Conservation (phyloP, 495 filamentous ascomycete species). For the Aspergillus mulundensis region DNA sequence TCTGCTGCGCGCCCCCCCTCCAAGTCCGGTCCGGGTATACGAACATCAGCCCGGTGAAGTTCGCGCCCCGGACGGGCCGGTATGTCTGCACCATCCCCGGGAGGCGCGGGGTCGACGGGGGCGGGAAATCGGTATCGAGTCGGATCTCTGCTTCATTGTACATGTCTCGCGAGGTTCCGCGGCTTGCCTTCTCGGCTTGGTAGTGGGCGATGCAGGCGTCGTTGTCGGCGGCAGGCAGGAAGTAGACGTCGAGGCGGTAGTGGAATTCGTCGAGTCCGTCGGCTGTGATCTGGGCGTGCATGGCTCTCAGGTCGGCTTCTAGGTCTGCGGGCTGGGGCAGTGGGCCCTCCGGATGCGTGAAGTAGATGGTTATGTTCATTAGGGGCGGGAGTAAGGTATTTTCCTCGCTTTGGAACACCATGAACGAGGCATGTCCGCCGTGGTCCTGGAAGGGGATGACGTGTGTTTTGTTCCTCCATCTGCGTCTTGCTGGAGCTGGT, state of each 20-base stretch:
- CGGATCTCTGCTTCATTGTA: not conserved
- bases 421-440: not conserved
- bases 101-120: constrained; percentile 1
- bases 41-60: not conserved
- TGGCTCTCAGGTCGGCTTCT: constrained; percentile 1
- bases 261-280: not conserved
- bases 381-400: not conserved
- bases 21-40: not conserved
- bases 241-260: constrained; percentile 4
- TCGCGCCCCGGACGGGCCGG: not conserved
- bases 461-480: not conserved
- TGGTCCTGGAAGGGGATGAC: constrained; percentile 8
- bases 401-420: constrained; percentile 5
- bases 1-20: not conserved
- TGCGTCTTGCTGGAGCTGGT: not conserved
- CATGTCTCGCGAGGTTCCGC: not conserved
- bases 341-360: constrained; percentile 1
- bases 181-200: constrained; percentile 1
- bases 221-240: not conserved
- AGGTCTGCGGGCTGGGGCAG: not conserved
- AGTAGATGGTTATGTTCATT: constrained; percentile 2
- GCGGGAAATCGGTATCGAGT: not conserved
- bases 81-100: constrained; percentile 4
- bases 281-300: not conserved
- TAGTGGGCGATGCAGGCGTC: constrained; percentile 2